Evolutionary conservation across 331 rosid genomes (phyloP).

Genomic region (Ulmus americana): DNA sequence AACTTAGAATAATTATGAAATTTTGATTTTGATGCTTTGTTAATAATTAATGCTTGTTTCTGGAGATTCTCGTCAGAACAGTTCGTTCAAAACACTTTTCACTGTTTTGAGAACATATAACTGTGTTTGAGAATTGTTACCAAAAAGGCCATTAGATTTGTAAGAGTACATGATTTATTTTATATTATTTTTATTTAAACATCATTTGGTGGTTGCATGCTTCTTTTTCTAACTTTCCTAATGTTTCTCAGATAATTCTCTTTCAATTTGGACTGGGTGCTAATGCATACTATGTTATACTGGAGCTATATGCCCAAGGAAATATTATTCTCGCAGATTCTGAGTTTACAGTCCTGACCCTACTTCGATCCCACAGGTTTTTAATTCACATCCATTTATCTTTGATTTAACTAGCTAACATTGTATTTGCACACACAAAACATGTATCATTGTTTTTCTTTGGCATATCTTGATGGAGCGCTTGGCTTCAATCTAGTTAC

Average conservation of each 20-base stretch:
- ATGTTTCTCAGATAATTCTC: constrained; percentile 60
- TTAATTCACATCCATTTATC: constrained; percentile 7
- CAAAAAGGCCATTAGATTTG: too few species aligned
- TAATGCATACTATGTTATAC: constrained; percentile 74
- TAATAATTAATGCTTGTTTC: too few species aligned
- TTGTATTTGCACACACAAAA: background rate
- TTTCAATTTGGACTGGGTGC: constrained; percentile 92
- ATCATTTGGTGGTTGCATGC: background rate
- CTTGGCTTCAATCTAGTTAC: background rate
- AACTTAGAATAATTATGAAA: background rate
- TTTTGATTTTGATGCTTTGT: too few species aligned
- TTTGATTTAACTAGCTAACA: background rate
- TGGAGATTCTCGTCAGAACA: too few species aligned
- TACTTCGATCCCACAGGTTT: constrained; percentile 94
- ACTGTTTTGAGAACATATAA: too few species aligned
- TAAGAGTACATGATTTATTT: too few species aligned
- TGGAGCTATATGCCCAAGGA: constrained; percentile 96
- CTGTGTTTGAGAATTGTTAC: too few species aligned
- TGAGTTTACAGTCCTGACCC: constrained; percentile 77
- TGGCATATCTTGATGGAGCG: background rate
- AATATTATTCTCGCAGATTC: constrained; percentile 82
- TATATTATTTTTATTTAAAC: background rate
- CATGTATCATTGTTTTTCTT: background rate
- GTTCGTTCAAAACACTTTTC: too few species aligned
- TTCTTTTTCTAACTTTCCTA: background rate